A percentile compares a stretch with the other conserved stretches of the same genome.
Conservation (phyloP, 305 asterid species). For the Solanum hybrid region DNA sequence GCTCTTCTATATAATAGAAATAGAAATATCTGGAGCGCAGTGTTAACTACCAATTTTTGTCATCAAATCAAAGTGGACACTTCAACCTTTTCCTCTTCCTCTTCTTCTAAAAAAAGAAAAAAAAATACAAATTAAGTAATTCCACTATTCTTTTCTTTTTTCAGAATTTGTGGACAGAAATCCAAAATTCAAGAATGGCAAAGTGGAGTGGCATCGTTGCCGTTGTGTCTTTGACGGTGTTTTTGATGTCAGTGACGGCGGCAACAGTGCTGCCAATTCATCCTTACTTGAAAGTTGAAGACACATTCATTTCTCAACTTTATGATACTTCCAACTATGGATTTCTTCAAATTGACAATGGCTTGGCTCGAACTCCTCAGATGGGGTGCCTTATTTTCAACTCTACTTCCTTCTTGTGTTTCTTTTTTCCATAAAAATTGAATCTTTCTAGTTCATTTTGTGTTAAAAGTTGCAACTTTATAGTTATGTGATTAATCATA, state of each 20-base stretch:
- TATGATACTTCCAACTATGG: constrained; percentile 91
- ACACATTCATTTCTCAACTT: constrained; percentile 21
- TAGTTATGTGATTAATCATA: background rate
- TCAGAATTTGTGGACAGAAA: background rate
- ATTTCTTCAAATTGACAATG: constrained; percentile 65
- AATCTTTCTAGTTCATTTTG: background rate
- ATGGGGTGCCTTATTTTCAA: constrained; percentile 58
- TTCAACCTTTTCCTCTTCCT: background rate
- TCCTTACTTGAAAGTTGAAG: constrained; percentile 42
- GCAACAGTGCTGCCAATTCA: constrained; percentile 41
- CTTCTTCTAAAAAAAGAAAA: background rate
- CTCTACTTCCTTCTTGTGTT: background rate
- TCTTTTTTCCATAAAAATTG: background rate
- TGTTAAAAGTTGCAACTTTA: constrained; percentile 4
- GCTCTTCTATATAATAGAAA: no score
- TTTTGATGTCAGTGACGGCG: constrained; percentile 26
- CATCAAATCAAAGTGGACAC: background rate
- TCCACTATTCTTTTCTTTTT: background rate
- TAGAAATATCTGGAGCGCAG: background rate
- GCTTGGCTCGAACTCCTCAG: constrained; percentile 81
- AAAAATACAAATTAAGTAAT: background rate
- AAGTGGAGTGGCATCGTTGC: constrained; percentile 11
- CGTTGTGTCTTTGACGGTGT: constrained; percentile 18
- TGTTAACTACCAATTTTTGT: background rate
- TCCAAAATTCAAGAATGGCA: constrained; percentile 21